phyloP scores from a whole-genome alignment of 257 asterid genomes.

The Coffea canephora region DNA sequence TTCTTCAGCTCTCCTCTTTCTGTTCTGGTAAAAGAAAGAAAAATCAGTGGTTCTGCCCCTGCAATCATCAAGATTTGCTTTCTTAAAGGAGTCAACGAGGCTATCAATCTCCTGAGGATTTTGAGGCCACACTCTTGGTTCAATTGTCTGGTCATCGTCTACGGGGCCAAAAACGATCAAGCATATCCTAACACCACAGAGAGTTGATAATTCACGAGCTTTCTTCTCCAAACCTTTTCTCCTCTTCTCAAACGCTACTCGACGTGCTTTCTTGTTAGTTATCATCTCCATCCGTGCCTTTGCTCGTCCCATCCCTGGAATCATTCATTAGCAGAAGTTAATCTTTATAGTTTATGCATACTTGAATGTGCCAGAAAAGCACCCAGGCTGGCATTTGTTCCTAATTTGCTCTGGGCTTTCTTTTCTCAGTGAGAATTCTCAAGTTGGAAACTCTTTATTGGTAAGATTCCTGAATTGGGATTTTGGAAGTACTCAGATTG shows the following conservation, averaged over 20 bases:
- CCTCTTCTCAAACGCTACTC: conserved; percentile 9
- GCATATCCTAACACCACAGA: conserved; percentile 16
- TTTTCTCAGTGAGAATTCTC: not conserved
- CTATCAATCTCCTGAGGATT: not conserved
- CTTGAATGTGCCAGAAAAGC: not conserved
- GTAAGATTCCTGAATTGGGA: not conserved
- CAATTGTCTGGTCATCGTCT: not conserved
- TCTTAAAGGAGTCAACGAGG: not conserved
- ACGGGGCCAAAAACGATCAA: conserved; percentile 7
- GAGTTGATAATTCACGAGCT: conserved; percentile 19
- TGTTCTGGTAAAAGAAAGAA: conserved; percentile 11
- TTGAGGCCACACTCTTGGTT: conserved; percentile 8
- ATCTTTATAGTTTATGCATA: too few relatives aligned
- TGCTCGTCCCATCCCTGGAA: conserved; percentile 14
- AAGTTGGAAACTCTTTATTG: not conserved
- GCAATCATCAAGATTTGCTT: not conserved
- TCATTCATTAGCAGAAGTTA: not conserved
- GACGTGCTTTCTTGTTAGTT: conserved; percentile 10
- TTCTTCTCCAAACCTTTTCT: conserved; percentile 22
- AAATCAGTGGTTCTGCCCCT: not conserved
- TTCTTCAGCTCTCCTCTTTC: conserved; percentile 1
- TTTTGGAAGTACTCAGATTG: not conserved
- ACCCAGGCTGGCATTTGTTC: not conserved
- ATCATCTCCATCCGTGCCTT: conserved; percentile 8
- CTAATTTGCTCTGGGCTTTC: not conserved